Evolutionary conservation across 495 filamentous ascomycete species (phyloP), one percentile per base, ranked within the genome.

Genomic region (Bacidia rubella): DNA sequence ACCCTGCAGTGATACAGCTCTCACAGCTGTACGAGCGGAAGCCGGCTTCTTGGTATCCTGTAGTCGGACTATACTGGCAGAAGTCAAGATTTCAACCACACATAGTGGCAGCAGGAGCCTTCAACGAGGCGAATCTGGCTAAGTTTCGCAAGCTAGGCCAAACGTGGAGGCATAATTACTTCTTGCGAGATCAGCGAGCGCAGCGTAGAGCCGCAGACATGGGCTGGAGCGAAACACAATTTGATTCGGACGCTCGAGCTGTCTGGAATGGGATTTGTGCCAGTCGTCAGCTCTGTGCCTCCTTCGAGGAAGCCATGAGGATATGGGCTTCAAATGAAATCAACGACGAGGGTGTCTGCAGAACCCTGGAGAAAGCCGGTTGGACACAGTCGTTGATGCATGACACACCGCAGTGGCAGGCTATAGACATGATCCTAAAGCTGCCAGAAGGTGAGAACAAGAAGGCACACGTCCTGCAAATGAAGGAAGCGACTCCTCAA

Each of bases 371-470:
- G 12, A 26, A 17, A 25, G 39, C 32, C 19, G 38, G 38, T n/a
- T 43, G 23, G 29, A 52, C 39, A 7, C 32, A 42, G 19, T 2
- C 3, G 21, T 24, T 5, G 9, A 15, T 52, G 11, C 23, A 12
- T 3, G 15, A 2, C 3, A 19, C 27, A 23, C 2, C 12, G 3
- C 32, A 41, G 1, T 24, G 43, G n/a, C 3, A 49, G 9, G 12
- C 19, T 3, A 42, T 54, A 21, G 23, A 49, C 22, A 29, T 39
- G 1, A 38, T 54, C 29, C 25, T 54, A n/a, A 35, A 22, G 21
- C n/a, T 49, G 32, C n/a, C 21, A 15, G 46, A 54, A 12, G 12
- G 52, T 17, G 32, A 54, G 11, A 45, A 54, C 44, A 54, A 49
- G 24, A 19, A 24, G 11, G 7, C 17, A 26, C 39, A 35, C 12